phyloP scores from a whole-genome alignment of 495 filamentous ascomycete species.

The Sordaria brevicollis region DNA sequence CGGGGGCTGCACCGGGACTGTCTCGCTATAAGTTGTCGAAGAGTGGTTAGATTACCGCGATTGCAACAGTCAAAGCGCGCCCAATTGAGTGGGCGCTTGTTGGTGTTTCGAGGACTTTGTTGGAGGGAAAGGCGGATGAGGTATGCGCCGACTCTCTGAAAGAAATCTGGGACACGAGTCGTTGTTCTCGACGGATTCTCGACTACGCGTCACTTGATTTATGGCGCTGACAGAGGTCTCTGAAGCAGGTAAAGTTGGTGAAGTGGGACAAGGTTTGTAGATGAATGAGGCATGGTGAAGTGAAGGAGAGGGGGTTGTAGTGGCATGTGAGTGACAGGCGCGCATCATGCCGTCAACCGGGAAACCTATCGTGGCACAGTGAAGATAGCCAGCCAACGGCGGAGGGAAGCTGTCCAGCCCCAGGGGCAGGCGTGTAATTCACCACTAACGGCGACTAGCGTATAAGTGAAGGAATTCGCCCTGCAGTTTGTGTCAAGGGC shows the following conservation, averaged over 20 bases:
- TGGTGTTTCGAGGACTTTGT: not conserved
- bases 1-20: constrained; percentile 22
- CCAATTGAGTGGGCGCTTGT: not conserved
- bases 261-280: not conserved
- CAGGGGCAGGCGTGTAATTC: not conserved
- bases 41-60: not conserved
- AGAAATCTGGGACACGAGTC: not conserved
- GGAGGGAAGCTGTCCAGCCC: not conserved
- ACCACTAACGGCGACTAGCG: not conserved
- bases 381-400: not conserved
- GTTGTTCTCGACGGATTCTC: not conserved
- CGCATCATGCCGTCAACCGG: not conserved
- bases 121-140: not conserved
- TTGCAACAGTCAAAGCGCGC: not conserved
- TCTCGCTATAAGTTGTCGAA: constrained; percentile 12
- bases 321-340: not conserved
- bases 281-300: not conserved
- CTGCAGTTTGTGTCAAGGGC: not conserved
- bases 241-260: not conserved
- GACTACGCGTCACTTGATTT: not conserved
- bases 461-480: not conserved
- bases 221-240: not conserved
- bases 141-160: not conserved
- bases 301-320: not conserved
- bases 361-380: not conserved